Base-by-base conservation (phyloP, 805 yeast species). In the Myxozyma mucilagina region DNA sequence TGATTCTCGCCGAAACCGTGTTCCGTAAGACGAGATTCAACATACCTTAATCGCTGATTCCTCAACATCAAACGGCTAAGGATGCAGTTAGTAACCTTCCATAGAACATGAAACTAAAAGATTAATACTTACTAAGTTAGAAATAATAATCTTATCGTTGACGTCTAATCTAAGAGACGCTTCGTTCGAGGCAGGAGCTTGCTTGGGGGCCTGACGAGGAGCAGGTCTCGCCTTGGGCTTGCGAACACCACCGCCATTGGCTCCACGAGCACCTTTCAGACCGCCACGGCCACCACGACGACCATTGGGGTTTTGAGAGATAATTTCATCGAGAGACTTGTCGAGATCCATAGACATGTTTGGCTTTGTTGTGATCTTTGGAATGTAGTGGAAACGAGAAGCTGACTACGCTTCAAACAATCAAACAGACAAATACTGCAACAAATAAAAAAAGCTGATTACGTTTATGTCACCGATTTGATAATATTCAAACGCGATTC, bases 301-400 rank as follows among this genome's bases (percentile, higher is more conserved):
- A 63, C 54, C 61, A 63, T 75, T 71, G 66, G 79, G 77, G 61
- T 70, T 69, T 65, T 89, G 77, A 61, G 96, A 84, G 73, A 93
- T 89, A 75, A 93, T 93, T 71, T 91, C 97, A 80, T 93, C 99
- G 73, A 93, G 84, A 53, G 97, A 90, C 79, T 89, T 88, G 79
- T 93, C 97, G 78, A 93, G 83, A 71, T 88, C 82, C 66, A 87
- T 82, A 74, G 96, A 87, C 92, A 87, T 89, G 60, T 55, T 73
- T 13, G 50, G 14, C 20, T 13, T 31, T 10, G n/a, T 20, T 11
- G 31, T 24, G 7, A 11, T 20, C 8, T 1, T 13, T n/a, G 8
- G 31, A 18, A 18, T 43, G 14, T 18, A 43, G 24, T 6, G 24
- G 3, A 16, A 43, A 45, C 11, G 6, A 24, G 32, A 13, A 4